A percentile compares a stretch with the other conserved stretches of the same genome.
Evolutionary conservation across 2,329 filamentous ascomycete genomes (phyloP).

Genomic region (Diaporthe helianthi): DNA sequence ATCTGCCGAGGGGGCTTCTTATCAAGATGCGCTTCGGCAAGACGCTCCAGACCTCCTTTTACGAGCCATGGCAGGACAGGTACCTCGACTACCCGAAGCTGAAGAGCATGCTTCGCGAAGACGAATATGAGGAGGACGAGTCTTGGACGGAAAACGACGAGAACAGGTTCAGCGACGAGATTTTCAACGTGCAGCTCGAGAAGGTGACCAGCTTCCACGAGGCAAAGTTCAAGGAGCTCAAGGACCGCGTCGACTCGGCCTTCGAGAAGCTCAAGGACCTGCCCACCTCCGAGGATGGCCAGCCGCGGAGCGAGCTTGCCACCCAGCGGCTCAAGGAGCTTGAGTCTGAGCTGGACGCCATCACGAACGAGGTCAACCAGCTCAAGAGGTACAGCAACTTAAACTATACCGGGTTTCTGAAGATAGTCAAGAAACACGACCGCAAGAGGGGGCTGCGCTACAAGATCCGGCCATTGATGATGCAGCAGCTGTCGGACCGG

Average conservation of each 20-base stretch:
- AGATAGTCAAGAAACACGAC: constrained; percentile 99
- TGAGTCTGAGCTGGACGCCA: constrained; percentile 80
- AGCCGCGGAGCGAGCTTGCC: constrained; percentile 56
- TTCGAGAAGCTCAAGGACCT: constrained; percentile 81
- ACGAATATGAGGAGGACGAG: constrained; percentile 65
- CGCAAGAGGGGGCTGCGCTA: constrained; percentile 87
- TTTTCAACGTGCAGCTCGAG: constrained; percentile 92
- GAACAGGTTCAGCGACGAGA: constrained; percentile 90
- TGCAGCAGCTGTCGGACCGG: constrained; percentile 84
- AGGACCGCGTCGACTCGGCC: constrained; percentile 59
- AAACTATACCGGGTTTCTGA: constrained; percentile 97
- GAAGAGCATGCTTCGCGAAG: constrained; percentile 86
- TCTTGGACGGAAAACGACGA: constrained; percentile 95
- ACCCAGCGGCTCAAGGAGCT: constrained; percentile 71
- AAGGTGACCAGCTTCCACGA: constrained; percentile 93
- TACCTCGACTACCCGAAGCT: constrained; percentile 97
- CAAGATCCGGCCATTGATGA: constrained; percentile 88
- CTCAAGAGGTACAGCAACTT: constrained; percentile 94
- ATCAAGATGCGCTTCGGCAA: constrained; percentile 87
- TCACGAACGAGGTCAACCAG: constrained; percentile 90
- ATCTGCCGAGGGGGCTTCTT: background rate
- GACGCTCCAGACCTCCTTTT: constrained; percentile 80
- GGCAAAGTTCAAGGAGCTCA: constrained; percentile 69
- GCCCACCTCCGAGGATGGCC: constrained; percentile 67
- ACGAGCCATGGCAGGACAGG: constrained; percentile 87